Percentiles rank a stretch among this genome's conserved stretches.
phyloP scores from a whole-genome alignment of 2,329 filamentous ascomycete species.

The Pestalotiopsis sp. region DNA sequence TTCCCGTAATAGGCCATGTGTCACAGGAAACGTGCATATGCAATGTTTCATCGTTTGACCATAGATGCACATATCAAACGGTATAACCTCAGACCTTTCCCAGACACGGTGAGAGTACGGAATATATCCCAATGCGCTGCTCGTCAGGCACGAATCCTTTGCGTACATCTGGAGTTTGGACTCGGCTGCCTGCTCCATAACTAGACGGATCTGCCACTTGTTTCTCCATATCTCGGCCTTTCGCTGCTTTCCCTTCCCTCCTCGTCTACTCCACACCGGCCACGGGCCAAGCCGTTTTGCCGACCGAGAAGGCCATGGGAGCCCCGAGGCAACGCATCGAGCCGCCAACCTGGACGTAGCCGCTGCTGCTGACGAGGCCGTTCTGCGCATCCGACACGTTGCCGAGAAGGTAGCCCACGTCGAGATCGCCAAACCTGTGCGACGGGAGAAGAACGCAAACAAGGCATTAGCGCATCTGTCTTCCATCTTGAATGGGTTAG shows the following conservation, averaged over 20 bases:
- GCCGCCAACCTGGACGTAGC: background rate
- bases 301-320: background rate
- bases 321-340: background rate
- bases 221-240: background rate
- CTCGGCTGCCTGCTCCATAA: background rate
- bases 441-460: background rate
- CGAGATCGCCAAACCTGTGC: slow-evolving; percentile 10
- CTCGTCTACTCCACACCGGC: background rate
- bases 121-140: no score
- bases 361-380: background rate
- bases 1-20: background rate
- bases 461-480: background rate
- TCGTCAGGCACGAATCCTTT: no score
- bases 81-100: no score
- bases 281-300: background rate
- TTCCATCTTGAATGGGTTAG: background rate
- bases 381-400: background rate
- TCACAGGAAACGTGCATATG: background rate
- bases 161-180: background rate
- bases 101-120: no score
- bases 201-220: background rate
- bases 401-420: background rate
- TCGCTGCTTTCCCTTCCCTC: background rate
- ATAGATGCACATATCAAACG: no score
- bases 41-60: background rate